phyloP scores from a whole-genome alignment of 352 stramenopile species.

The Pythium pyrilobum region DNA sequence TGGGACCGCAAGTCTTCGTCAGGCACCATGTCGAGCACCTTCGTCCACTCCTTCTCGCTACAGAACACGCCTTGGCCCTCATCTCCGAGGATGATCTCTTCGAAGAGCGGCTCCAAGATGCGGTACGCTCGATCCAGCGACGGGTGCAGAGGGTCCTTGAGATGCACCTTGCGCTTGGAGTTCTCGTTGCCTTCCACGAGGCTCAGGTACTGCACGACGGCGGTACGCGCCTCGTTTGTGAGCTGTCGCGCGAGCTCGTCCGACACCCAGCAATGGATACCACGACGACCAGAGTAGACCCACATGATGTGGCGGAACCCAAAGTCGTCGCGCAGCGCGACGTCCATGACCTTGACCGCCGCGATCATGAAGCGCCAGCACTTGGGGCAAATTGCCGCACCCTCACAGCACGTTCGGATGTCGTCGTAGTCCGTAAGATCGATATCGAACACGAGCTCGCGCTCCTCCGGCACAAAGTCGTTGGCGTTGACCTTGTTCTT shows the following conservation, averaged over 20 bases:
- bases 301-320: constrained; percentile 97
- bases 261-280: constrained; percentile 99
- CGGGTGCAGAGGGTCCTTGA: constrained; percentile 91
- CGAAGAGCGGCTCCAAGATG: constrained; percentile 95
- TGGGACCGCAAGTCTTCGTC: constrained; percentile 77
- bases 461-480: constrained; percentile 90
- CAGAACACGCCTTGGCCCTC: constrained; percentile 91
- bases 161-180: constrained; percentile 85
- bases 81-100: constrained; percentile 85
- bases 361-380: constrained; percentile 99
- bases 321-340: constrained; percentile 94
- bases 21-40: constrained; percentile 92
- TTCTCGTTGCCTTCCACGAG: constrained; percentile 91
- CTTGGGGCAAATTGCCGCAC: constrained; percentile 86
- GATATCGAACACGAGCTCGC: constrained; percentile 99
- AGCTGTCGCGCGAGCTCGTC: constrained; percentile 92
- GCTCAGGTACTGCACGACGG: constrained; percentile 96
- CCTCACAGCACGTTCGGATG: constrained; percentile 94
- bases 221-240: constrained; percentile 94
- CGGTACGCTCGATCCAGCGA: constrained; percentile 92
- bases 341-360: constrained; percentile 94
- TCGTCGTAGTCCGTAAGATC: constrained; percentile 99
- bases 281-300: constrained; percentile 98
- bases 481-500: constrained; percentile 82
- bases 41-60: constrained; percentile 82